Percentiles rank a stretch among this genome's conserved stretches.
phyloP scores from a whole-genome alignment of 768 basidiomycete genomes.

The Rhodotorula babjevae region DNA sequence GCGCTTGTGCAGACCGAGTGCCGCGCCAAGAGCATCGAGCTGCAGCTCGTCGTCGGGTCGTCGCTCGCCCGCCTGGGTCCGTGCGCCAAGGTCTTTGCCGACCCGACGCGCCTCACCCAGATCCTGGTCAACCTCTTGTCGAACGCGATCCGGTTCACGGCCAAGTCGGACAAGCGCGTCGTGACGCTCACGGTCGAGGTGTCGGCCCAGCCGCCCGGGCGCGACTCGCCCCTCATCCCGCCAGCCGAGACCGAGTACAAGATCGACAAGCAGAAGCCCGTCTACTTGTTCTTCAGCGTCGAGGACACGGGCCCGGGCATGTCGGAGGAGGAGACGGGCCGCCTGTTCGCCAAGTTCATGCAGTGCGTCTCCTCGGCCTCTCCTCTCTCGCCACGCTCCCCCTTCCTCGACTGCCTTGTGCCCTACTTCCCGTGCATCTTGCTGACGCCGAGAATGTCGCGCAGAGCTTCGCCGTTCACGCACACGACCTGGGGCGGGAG shows the following conservation, averaged over 20 bases:
- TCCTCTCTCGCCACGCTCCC: not conserved
- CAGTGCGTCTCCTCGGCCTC: constrained; percentile 25
- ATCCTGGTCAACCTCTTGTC: constrained; percentile 47
- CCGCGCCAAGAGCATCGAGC: constrained; percentile 45
- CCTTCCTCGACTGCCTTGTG: too few species aligned
- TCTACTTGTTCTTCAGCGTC: constrained; percentile 44
- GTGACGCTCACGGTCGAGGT: constrained; percentile 45
- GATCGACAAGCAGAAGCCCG: constrained; percentile 35
- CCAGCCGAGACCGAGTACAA: constrained; percentile 41
- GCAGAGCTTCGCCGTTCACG: constrained; percentile 43
- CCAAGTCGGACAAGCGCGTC: constrained; percentile 31
- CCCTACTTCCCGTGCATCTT: too few species aligned
- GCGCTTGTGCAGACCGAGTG: constrained; percentile 39
- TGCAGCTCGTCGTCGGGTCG: constrained; percentile 44
- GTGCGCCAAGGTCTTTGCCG: constrained; percentile 28
- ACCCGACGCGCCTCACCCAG: constrained; percentile 43
- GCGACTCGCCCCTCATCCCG: constrained; percentile 33
- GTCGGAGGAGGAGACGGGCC: constrained; percentile 42
- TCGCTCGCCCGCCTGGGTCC: constrained; percentile 41
- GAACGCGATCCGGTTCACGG: constrained; percentile 47
- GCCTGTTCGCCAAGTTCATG: constrained; percentile 45
- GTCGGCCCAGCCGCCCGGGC: constrained; percentile 31
- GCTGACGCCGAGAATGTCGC: too few species aligned
- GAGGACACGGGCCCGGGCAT: constrained; percentile 46
- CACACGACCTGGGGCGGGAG: constrained; percentile 46